Evolutionary conservation across 306 rosid genomes (phyloP).

Genomic region (Vicia villosa): DNA sequence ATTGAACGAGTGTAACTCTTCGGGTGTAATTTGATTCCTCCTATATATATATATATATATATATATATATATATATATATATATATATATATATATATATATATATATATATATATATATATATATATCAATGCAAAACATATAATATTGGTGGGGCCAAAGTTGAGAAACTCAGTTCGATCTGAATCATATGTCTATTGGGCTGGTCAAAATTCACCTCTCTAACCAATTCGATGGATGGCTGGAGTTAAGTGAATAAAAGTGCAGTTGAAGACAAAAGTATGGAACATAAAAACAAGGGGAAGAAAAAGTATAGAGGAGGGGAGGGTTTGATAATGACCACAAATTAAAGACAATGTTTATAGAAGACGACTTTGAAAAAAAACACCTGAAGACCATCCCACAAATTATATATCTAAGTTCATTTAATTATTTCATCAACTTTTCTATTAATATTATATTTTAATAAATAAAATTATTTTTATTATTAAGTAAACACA

Average conservation of each 20-base stretch:
- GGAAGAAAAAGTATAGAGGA: not conserved
- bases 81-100: too few relatives aligned
- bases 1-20: too few relatives aligned
- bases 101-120: too few relatives aligned
- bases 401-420: not conserved
- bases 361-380: not conserved
- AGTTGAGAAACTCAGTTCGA: not conserved
- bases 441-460: too few relatives aligned
- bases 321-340: constrained; percentile 24
- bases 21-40: too few relatives aligned
- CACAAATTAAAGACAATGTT: constrained; percentile 15
- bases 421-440: too few relatives aligned
- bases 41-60: too few relatives aligned
- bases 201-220: not conserved
- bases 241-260: not conserved
- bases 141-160: not conserved
- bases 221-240: not conserved
- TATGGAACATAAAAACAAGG: not conserved
- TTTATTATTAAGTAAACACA: too few relatives aligned
- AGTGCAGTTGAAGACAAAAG: constrained; percentile 12
- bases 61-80: too few relatives aligned
- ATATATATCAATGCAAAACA: too few relatives aligned
- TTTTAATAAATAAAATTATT: too few relatives aligned
- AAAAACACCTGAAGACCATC: constrained; percentile 41
- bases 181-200: not conserved